A percentile compares a stretch with the other conserved stretches of the same genome.
Conservation (phyloP, 176 grass and related monocot species). For the Urochloa ruziziensis region DNA sequence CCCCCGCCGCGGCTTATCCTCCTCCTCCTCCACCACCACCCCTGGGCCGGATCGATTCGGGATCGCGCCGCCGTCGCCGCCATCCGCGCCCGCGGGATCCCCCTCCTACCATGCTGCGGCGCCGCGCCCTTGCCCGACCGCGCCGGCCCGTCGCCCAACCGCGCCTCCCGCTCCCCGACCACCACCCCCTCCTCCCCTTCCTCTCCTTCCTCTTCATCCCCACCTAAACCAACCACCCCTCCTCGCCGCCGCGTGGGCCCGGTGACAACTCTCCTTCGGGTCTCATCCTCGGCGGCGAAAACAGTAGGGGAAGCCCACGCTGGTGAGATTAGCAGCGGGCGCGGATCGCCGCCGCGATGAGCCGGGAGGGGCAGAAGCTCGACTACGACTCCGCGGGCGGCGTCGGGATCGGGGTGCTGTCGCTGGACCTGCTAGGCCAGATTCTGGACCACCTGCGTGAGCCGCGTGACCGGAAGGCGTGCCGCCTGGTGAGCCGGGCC, state of each 20-base stretch:
- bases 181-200: constrained; percentile 39
- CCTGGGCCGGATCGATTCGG: neutral
- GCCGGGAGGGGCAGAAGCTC: constrained; percentile 31
- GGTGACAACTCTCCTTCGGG: neutral
- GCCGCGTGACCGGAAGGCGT: constrained; percentile 68
- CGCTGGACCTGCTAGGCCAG: constrained; percentile 68
- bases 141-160: constrained; percentile 30
- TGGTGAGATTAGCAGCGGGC: too few relatives aligned
- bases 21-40: neutral
- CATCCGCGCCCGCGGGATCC: neutral
- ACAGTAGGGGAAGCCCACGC: too few relatives aligned
- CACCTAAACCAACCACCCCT: constrained; percentile 30
- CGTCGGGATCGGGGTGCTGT: constrained; percentile 21
- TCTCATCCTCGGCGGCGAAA: neutral
- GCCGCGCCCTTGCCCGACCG: constrained; percentile 40
- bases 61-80: neutral
- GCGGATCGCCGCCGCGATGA: constrained; percentile 10
- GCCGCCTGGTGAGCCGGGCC: constrained; percentile 66
- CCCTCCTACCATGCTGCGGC: constrained; percentile 62
- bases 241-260: fast-evolving
- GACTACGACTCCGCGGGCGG: neutral
- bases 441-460: constrained; percentile 74
- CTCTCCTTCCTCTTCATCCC: constrained; percentile 95
- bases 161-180: constrained; percentile 38
- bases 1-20: neutral